A percentile compares a stretch with the other conserved stretches of the same genome.
phyloP scores from a whole-genome alignment of 2,329 filamentous ascomycete genomes.

The Neurospora crassa region DNA sequence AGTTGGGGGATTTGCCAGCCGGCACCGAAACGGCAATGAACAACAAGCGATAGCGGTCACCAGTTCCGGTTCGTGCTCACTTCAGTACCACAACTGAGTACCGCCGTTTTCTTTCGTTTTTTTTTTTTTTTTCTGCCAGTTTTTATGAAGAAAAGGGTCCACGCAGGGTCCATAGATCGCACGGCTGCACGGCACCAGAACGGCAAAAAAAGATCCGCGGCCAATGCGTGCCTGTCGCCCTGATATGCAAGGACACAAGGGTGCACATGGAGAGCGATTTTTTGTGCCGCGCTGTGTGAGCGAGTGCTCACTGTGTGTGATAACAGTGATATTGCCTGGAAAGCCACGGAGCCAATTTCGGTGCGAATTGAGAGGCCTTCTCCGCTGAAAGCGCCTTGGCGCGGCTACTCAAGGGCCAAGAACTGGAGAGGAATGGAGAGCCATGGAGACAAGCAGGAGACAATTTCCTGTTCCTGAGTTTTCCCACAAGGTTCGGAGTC shows the following conservation, averaged over 20 bases:
- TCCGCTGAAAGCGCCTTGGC: background rate
- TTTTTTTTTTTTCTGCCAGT: background rate
- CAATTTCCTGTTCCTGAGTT: background rate
- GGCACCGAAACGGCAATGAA: background rate
- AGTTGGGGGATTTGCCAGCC: background rate
- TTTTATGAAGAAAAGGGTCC: background rate
- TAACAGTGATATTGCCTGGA: background rate
- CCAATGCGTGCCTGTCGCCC: background rate
- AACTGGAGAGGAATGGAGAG: background rate
- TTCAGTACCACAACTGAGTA: background rate
- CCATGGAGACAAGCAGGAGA: background rate
- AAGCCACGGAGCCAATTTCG: background rate
- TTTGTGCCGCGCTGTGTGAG: background rate
- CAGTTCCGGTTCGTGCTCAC: background rate
- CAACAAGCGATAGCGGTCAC: background rate
- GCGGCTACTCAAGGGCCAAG: background rate
- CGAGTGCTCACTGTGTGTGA: background rate
- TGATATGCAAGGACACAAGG: conserved; percentile 1
- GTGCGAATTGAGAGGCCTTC: background rate
- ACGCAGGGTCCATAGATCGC: background rate
- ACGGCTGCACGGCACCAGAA: background rate
- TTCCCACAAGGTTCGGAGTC: background rate
- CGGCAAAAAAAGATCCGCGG: background rate
- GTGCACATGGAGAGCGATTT: conserved; percentile 6
- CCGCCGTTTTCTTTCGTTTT: background rate